phyloP scores from a whole-genome alignment of 2,329 filamentous ascomycete species.

The Gnomoniopsis sp. region DNA sequence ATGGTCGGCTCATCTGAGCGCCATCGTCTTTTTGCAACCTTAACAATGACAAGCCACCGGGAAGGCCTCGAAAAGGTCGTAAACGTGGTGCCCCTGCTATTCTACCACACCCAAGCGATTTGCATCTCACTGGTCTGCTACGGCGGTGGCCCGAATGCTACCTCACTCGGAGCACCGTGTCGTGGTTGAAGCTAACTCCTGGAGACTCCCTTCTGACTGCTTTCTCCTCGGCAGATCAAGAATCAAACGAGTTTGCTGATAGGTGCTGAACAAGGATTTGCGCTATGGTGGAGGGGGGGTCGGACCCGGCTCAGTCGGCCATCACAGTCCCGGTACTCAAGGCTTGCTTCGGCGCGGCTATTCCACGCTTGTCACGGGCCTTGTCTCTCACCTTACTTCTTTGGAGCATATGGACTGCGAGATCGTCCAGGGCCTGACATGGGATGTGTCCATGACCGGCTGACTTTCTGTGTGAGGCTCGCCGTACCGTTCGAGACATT shows the following conservation, averaged over 20 bases:
- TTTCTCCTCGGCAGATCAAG: neutral
- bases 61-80: neutral
- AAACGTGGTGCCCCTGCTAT: neutral
- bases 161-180: neutral
- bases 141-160: neutral
- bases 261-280: neutral
- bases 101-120: neutral
- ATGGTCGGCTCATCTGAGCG: neutral
- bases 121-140: neutral
- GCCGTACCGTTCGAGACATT: neutral
- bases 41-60: neutral
- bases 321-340: neutral
- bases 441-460: neutral
- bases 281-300: neutral
- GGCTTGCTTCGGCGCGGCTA: neutral
- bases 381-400: neutral
- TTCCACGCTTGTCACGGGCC: neutral
- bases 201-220: neutral
- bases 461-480: neutral
- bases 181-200: neutral
- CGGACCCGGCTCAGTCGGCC: neutral
- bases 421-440: neutral
- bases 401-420: neutral
- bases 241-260: neutral
- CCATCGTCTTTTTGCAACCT: neutral